These are phyloP conservation scores for Pelargonium citronellum DNA, from an alignment of 441 rosid species.

Conservation along the genomic window DNA sequence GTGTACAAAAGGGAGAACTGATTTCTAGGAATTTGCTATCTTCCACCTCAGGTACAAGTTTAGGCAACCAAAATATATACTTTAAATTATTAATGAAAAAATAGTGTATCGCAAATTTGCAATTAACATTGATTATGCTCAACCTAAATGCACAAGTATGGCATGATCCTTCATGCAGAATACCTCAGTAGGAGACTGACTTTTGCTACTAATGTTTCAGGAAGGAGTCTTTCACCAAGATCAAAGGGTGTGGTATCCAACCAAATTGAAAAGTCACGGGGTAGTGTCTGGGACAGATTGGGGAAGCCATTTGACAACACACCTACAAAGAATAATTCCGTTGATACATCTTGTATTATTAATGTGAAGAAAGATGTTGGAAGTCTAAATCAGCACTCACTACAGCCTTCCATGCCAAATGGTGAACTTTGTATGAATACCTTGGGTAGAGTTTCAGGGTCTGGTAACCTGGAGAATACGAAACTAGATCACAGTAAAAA, in stretches of 20 bases:
- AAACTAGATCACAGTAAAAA: constrained; percentile 14
- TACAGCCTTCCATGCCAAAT: constrained; percentile 21
- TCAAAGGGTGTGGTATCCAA: constrained; percentile 12
- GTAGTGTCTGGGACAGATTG: constrained; percentile 40
- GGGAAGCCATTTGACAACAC: constrained; percentile 17
- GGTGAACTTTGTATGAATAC: constrained; percentile 11
- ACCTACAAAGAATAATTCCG: constrained; percentile 2
- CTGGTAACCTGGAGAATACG: constrained; percentile 16
- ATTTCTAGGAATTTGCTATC: constrained; percentile 9
- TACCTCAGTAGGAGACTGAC: neutral
- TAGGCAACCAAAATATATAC: neutral
- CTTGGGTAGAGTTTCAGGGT: constrained; percentile 16
- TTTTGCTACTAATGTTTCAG: constrained; percentile 16
- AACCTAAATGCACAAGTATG: neutral
- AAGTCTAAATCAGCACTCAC: constrained; percentile 19
- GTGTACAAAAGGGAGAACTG: constrained; percentile 23
- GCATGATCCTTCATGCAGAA: constrained; percentile 3
- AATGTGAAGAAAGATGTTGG: constrained; percentile 14
- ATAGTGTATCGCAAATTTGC: neutral
- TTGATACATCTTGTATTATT: constrained; percentile 12
- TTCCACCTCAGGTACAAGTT: constrained; percentile 23
- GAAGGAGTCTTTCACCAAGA: constrained; percentile 21
- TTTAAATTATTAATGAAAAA: neutral
- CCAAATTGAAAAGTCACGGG: constrained; percentile 20
- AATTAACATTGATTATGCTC: too few species aligned